These are phyloP conservation scores for Globisporangium polare DNA, from an alignment of 352 stramenopile species.

Conservation along the genomic window DNA sequence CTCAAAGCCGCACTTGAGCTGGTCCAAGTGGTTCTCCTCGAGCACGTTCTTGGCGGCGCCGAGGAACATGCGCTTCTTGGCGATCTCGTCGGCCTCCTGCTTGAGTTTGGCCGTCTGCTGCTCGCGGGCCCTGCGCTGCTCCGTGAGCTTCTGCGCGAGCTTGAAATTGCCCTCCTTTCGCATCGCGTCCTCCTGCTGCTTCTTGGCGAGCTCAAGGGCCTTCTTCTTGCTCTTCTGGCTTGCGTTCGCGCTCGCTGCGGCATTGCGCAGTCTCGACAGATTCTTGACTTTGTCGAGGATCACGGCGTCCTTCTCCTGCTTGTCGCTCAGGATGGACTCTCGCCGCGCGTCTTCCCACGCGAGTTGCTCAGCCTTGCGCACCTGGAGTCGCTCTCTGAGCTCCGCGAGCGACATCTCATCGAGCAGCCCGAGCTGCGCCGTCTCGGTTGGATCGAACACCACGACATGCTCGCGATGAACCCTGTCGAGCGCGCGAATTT, in stretches of 20 bases:
- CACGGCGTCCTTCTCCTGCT: slow-evolving; percentile 71
- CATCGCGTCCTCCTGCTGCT: slow-evolving; percentile 54
- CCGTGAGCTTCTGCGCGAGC: slow-evolving; percentile 68
- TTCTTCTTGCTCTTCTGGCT: slow-evolving; percentile 50
- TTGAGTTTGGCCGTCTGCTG: slow-evolving; percentile 46
- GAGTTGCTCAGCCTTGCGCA: slow-evolving; percentile 68
- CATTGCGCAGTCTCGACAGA: slow-evolving; percentile 62
- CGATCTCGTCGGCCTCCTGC: slow-evolving; percentile 55
- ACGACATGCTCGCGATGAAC: slow-evolving; percentile 78
- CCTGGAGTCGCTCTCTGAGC: slow-evolving; percentile 73
- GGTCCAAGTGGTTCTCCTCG: slow-evolving; percentile 76
- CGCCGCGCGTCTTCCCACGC: slow-evolving; percentile 66
- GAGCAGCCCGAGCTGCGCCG: slow-evolving; percentile 77
- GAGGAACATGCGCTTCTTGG: slow-evolving; percentile 80
- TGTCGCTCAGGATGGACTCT: slow-evolving; percentile 63
- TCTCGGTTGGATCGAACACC: slow-evolving; percentile 90
- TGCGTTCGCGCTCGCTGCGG: slow-evolving; percentile 64
- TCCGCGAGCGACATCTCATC: slow-evolving; percentile 92
- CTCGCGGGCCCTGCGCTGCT: slow-evolving; percentile 45
- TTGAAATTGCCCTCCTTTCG: slow-evolving; percentile 63
- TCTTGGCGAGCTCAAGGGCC: slow-evolving; percentile 42
- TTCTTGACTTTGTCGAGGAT: slow-evolving; percentile 75
- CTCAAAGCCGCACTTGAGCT: slow-evolving; percentile 53
- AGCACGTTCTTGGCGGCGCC: slow-evolving; percentile 83
- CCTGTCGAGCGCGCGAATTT: slow-evolving; percentile 77